These are phyloP conservation scores for Staphylotrichum longicolle DNA, from an alignment of 495 filamentous ascomycete species.

Conservation along the genomic window DNA sequence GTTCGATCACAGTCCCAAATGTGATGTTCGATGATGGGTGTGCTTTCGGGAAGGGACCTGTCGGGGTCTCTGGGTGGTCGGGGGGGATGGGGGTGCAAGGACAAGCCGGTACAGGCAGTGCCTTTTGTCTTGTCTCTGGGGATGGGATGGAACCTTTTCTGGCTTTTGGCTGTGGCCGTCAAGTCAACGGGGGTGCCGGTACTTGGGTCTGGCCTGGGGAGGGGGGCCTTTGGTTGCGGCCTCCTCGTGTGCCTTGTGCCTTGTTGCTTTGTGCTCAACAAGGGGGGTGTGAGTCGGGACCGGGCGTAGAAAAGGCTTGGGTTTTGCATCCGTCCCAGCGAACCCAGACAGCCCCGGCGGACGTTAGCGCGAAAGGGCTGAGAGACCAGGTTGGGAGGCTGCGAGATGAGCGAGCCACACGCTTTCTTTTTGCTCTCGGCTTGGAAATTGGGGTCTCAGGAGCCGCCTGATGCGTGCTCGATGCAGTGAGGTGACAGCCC, in stretches of 20 bases:
- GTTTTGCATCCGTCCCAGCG: constrained; percentile 27
- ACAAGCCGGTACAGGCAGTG: constrained; percentile 3
- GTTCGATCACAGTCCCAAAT: constrained; percentile 25
- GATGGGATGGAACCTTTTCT: neutral
- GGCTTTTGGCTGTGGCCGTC: neutral
- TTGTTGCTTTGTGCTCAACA: constrained; percentile 25
- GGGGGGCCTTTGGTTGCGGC: constrained; percentile 15
- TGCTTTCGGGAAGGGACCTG: constrained; percentile 24
- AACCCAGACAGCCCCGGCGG: constrained; percentile 2
- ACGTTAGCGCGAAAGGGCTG: constrained; percentile 37
- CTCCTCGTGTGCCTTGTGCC: constrained; percentile 25
- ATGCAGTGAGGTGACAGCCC: neutral
- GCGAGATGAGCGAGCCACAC: constrained; percentile 24
- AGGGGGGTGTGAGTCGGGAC: constrained; percentile 13
- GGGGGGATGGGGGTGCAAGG: constrained; percentile 2
- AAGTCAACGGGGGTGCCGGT: constrained; percentile 1
- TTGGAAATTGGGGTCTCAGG: constrained; percentile 23
- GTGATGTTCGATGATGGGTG: constrained; percentile 27
- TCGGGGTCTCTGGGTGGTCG: constrained; percentile 16
- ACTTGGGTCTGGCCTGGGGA: neutral
- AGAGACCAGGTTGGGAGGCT: constrained; percentile 27
- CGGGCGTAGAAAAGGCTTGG: constrained; percentile 20
- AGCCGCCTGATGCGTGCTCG: constrained; percentile 5
- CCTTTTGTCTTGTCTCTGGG: neutral
- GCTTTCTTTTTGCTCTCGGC: constrained; percentile 17